These are phyloP conservation scores for Thermothelomyces thermophilus DNA, from an alignment of 2,329 filamentous ascomycete species.

Conservation along the genomic window DNA sequence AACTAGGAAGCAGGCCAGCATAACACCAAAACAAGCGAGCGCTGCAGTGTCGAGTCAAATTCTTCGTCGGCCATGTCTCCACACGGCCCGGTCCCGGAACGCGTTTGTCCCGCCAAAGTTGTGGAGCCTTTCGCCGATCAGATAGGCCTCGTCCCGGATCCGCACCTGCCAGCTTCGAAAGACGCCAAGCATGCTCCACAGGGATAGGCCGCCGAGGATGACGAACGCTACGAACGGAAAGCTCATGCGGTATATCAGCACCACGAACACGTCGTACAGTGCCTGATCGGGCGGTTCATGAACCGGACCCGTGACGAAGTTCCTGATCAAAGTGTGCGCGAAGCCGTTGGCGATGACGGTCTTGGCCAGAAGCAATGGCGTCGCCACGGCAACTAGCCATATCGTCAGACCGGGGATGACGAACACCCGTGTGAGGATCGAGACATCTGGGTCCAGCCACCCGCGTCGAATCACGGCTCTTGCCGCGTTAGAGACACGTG, in stretches of 20 bases:
- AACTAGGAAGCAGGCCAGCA: neutral
- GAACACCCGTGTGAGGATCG: slow-evolving; percentile 76
- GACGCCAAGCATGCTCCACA: slow-evolving; percentile 51
- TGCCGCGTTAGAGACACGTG: slow-evolving; percentile 67
- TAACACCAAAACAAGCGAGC: neutral
- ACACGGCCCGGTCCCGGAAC: slow-evolving; percentile 31
- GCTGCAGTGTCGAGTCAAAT: slow-evolving; percentile 19
- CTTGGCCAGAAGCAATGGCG: slow-evolving; percentile 57
- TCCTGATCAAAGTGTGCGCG: slow-evolving; percentile 9
- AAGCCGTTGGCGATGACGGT: slow-evolving; percentile 38
- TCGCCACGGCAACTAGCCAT: slow-evolving; percentile 54
- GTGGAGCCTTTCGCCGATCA: slow-evolving; percentile 90
- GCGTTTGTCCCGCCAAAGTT: slow-evolving; percentile 64
- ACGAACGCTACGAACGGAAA: slow-evolving; percentile 61
- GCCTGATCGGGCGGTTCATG: slow-evolving; percentile 17
- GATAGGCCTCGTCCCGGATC: slow-evolving; percentile 89
- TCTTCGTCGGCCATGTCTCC: slow-evolving; percentile 32
- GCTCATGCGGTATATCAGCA: slow-evolving; percentile 48
- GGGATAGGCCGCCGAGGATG: slow-evolving; percentile 37
- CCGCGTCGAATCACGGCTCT: slow-evolving; percentile 67
- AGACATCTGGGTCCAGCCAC: slow-evolving; percentile 70
- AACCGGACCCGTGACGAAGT: slow-evolving; percentile 8
- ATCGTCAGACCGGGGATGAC: slow-evolving; percentile 66
- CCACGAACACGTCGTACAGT: slow-evolving; percentile 26
- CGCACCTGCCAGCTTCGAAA: slow-evolving; percentile 70